phyloP scores from a whole-genome alignment of 1,139 yeast genomes.

The Pneumocystis carinii region DNA sequence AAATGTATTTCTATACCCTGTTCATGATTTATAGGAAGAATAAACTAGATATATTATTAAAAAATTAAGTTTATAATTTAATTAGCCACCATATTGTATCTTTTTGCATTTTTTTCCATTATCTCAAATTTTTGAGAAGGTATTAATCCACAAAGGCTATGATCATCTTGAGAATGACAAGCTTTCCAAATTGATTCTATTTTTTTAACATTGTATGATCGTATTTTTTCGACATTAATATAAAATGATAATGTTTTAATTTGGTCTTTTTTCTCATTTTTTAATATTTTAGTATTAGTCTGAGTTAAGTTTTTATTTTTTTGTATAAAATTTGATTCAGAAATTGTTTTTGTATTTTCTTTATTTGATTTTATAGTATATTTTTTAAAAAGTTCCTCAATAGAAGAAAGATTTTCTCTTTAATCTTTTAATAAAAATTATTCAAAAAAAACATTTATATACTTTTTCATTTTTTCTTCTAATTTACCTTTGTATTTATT shows the following conservation, averaged over 20 bases:
- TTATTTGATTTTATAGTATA: neutral
- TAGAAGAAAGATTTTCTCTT: neutral
- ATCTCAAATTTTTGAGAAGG: slow-evolving; percentile 36
- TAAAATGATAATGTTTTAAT: slow-evolving; percentile 61
- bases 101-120: slow-evolving; percentile 36
- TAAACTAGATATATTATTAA: slow-evolving; percentile 17
- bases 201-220: slow-evolving; percentile 40
- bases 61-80: neutral
- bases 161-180: slow-evolving; percentile 50
- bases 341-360: slow-evolving; percentile 9
- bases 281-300: slow-evolving; percentile 9
- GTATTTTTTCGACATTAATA: slow-evolving; percentile 52
- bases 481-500: neutral
- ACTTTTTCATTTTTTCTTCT: neutral
- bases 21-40: slow-evolving; percentile 31
- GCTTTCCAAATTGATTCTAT: slow-evolving; percentile 82
- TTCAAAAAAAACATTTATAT: neutral
- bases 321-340: slow-evolving; percentile 8
- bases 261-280: slow-evolving; percentile 21
- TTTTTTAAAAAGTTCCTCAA: neutral
- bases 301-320: slow-evolving; percentile 9
- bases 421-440: neutral
- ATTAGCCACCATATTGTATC: slow-evolving; percentile 64
- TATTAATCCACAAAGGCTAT: slow-evolving; percentile 51
- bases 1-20: slow-evolving; percentile 69